Conservation (phyloP, 2,329 filamentous ascomycete species). For the Macroventuria anomochaeta region DNA sequence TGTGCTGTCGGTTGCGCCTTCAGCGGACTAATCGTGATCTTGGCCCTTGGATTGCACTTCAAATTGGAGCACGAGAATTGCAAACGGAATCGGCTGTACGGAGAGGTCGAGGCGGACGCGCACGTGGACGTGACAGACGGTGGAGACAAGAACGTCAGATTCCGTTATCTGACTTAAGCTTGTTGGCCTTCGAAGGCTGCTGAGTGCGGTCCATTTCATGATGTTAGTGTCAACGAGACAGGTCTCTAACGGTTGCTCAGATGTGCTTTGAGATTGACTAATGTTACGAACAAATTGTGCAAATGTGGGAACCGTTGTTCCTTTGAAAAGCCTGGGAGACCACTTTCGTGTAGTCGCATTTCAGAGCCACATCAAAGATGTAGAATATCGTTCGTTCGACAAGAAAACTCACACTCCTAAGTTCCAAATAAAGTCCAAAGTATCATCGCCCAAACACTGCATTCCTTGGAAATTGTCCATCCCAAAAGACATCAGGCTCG, state of each 20-base stretch:
- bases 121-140: background rate
- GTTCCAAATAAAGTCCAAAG: background rate
- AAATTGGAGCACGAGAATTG: background rate
- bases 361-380: too few relatives aligned
- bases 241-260: too few relatives aligned
- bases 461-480: background rate
- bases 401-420: background rate
- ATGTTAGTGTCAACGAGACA: too few relatives aligned
- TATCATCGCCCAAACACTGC: background rate
- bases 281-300: too few relatives aligned
- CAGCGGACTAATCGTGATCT: background rate
- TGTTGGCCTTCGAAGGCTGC: too few relatives aligned
- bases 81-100: background rate
- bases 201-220: too few relatives aligned
- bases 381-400: too few relatives aligned
- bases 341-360: too few relatives aligned
- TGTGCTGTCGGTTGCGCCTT: background rate
- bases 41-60: background rate
- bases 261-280: too few relatives aligned
- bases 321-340: too few relatives aligned
- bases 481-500: background rate
- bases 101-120: background rate
- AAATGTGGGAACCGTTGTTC: too few relatives aligned
- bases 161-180: background rate
- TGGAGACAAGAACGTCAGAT: background rate